Evolutionary conservation across 2,329 filamentous ascomycete genomes (phyloP).

Genomic region (Exophiala lecanii-corni): DNA sequence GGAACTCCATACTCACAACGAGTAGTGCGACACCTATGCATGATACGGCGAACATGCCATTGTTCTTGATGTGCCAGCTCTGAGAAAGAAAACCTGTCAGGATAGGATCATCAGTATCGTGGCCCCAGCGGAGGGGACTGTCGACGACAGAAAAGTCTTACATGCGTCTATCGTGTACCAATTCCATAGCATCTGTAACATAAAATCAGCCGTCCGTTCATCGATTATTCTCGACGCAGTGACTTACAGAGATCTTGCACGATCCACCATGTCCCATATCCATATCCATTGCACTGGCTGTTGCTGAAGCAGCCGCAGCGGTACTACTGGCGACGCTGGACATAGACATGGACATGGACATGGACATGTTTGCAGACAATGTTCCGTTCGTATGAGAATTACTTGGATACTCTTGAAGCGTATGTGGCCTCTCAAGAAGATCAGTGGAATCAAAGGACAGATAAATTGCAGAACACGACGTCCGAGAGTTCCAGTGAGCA

Average conservation of each 20-base stretch:
- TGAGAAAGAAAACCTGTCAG: constrained; percentile 64
- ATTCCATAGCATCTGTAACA: constrained; percentile 64
- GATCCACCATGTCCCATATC: constrained; percentile 12
- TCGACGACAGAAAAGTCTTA: too few relatives aligned
- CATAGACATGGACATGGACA: constrained; percentile 14
- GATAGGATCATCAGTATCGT: too few relatives aligned
- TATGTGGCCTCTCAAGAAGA: too few relatives aligned
- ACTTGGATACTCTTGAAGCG: too few relatives aligned
- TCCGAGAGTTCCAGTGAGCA: too few relatives aligned
- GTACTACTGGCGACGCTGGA: constrained; percentile 6
- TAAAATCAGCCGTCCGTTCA: too few relatives aligned
- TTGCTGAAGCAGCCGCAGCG: constrained; percentile 12
- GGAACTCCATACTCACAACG: constrained; percentile 65
- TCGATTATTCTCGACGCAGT: too few relatives aligned
- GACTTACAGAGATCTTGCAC: constrained; percentile 19
- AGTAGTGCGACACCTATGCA: constrained; percentile 76
- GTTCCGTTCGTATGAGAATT: too few relatives aligned
- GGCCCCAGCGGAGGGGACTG: too few relatives aligned
- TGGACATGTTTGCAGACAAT: constrained; percentile 5
- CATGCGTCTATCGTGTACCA: constrained; percentile 60
- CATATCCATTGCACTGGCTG: constrained; percentile 14
- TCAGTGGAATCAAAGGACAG: too few relatives aligned
- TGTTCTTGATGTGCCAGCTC: constrained; percentile 66
- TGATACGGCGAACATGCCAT: constrained; percentile 70
- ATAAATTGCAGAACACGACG: too few relatives aligned